Evolutionary conservation across 768 basidiomycete species (phyloP).

Genomic region (Suillus ampliporus): DNA sequence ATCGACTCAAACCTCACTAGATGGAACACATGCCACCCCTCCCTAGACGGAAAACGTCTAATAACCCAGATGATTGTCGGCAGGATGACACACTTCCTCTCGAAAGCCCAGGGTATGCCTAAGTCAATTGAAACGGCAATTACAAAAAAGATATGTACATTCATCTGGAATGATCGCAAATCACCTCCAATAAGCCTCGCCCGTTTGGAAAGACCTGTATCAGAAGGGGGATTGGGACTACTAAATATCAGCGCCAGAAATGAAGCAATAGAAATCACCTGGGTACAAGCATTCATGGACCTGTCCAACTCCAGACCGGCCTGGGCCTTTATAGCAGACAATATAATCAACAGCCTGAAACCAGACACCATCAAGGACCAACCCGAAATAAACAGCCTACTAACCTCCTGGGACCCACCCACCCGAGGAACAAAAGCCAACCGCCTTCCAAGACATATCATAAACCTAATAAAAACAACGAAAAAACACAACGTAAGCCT

Average conservation of each 20-base stretch:
- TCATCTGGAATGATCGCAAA: constrained; percentile 20
- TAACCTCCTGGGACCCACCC: constrained; percentile 16
- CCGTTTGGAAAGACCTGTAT: not conserved
- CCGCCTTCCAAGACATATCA: not conserved
- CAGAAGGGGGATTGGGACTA: not conserved
- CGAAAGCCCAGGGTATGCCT: constrained; percentile 39
- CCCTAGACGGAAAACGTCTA: constrained; percentile 16
- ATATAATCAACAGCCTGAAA: not conserved
- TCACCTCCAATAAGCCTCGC: constrained; percentile 5
- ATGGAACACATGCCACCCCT: constrained; percentile 24
- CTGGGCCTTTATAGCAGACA: not conserved
- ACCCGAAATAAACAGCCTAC: constrained; percentile 8
- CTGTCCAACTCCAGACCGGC: not conserved
- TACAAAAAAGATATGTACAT: constrained; percentile 17
- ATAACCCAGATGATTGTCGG: constrained; percentile 29
- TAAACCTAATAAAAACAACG: constrained; percentile 12
- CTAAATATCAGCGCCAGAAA: constrained; percentile 8
- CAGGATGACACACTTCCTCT: constrained; percentile 36
- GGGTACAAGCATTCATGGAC: not conserved
- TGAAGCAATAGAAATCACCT: constrained; percentile 7
- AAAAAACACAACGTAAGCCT: not conserved
- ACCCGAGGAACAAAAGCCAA: not conserved
- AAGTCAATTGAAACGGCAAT: constrained; percentile 19
- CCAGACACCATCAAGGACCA: not conserved
- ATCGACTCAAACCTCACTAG: constrained; percentile 16